phyloP scores from a whole-genome alignment of 148 eudicot species.

The Mesembryanthemum crystallinum region DNA sequence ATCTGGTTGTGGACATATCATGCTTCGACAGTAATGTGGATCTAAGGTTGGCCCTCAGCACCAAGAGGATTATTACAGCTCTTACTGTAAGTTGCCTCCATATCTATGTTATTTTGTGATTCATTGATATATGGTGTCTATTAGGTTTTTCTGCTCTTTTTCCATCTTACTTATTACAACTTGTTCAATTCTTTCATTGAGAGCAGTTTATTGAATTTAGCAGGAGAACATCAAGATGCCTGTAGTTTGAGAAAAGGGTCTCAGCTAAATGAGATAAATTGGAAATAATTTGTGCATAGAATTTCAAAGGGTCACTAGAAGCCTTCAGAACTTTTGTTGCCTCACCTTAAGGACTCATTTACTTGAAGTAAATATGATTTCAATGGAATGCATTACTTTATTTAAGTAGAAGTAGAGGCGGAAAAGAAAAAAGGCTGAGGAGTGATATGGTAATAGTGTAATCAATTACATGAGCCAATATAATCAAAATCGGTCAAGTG shows the following conservation, averaged over 20 bases:
- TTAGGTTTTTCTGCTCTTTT: background rate
- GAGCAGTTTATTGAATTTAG: background rate
- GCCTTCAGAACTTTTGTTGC: background rate
- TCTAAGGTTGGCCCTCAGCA: constrained; percentile 16
- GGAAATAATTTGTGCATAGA: background rate
- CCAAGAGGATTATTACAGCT: constrained; percentile 4
- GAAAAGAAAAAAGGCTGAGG: too few species aligned
- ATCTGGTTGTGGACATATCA: constrained; percentile 20
- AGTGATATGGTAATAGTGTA: too few species aligned
- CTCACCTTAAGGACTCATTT: too few species aligned
- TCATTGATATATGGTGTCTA: background rate
- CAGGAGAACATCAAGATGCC: background rate
- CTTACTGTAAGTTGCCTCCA: constrained; percentile 15
- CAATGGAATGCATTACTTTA: too few species aligned
- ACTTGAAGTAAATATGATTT: too few species aligned
- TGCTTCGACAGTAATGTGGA: constrained; percentile 23
- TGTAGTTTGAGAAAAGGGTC: background rate
- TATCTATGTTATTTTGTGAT: background rate
- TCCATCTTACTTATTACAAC: background rate
- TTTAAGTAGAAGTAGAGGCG: too few species aligned
- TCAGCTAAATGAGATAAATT: too few species aligned
- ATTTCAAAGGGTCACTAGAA: background rate
- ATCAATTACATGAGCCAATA: too few species aligned
- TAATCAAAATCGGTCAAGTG: too few species aligned
- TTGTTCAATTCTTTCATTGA: background rate